Base-by-base conservation (phyloP, 2,329 filamentous ascomycete species). In the Claviceps sp. region DNA sequence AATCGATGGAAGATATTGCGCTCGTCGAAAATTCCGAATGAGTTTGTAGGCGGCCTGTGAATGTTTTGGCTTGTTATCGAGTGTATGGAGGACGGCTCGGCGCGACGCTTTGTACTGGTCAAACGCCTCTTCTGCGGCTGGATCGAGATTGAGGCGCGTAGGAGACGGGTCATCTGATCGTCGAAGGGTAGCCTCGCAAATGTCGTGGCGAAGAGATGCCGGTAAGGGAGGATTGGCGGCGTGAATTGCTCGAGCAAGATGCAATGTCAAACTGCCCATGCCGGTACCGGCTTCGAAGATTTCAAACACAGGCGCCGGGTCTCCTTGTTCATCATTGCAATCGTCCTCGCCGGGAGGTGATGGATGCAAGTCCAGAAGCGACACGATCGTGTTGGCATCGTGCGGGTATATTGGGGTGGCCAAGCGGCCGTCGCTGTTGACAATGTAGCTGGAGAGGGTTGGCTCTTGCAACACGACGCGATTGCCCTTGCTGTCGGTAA, bases 221-320 rank as follows among this genome's bases (percentile, higher is more conserved):
- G 76, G 68, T 3, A 69, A 50, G 6, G 72, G 67, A 2, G 78
- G 69, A 60, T 90, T 90, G 17, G 81, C 84, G 45, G 79, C 86
- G 62, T 90, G 84, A 46, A 93, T 79, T 2, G 86, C 85, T 50
- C 85, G 78, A 34, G 86, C 82, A 22, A 93, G 73, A 61, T 90
- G 80, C 4, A 93, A 67, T 0, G 87, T 91, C 53, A 93, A 68
- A 38, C 84, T 82, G 53, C 87, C 88, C 72, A 90, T 86, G n/a
- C 87, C 88, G 3, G 87, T 93, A 16, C 88, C 87, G 47, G 87
- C 87, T 67, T 93, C 88, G 50, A 93, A 81, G 45, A 93, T 86
- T 62, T 91, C 85, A 13, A 90, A 65, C 0, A 75, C 77, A 8
- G 71, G 65, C 14, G 66, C 59, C 13, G 68, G 64, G 5, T 67